A percentile compares a stretch with the other conserved stretches of the same genome.
Conservation (phyloP, 345 rosid genomes). For the Camelina hispida region DNA sequence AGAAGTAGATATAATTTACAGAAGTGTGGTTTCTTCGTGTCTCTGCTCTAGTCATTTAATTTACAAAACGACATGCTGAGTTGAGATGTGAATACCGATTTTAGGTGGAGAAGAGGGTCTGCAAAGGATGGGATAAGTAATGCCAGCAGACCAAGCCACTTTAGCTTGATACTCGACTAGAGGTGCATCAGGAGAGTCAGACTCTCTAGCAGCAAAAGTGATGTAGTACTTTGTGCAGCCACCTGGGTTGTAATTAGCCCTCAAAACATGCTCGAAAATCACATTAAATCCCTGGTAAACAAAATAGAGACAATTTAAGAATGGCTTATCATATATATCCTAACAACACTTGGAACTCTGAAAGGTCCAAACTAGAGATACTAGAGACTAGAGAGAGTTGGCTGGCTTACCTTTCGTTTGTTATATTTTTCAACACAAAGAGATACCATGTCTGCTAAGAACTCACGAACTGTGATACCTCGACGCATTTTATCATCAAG, state of each 20-base stretch:
- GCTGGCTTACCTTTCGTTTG: not conserved
- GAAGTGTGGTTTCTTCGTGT: too few relatives aligned
- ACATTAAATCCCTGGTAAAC: not conserved
- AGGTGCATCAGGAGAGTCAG: conserved; percentile 14
- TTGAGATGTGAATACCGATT: too few relatives aligned
- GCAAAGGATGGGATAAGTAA: conserved; percentile 30
- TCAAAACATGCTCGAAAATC: not conserved
- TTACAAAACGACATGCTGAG: too few relatives aligned
- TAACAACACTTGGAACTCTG: too few relatives aligned
- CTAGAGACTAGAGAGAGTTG: too few relatives aligned
- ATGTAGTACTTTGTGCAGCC: conserved; percentile 26
- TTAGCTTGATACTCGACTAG: conserved; percentile 32
- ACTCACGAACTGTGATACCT: not conserved
- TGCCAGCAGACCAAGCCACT: not conserved
- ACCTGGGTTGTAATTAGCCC: conserved; percentile 29
- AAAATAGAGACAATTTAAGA: too few relatives aligned
- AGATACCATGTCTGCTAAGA: not conserved
- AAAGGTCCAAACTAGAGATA: too few relatives aligned
- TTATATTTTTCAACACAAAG: not conserved
- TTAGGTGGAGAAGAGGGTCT: not conserved
- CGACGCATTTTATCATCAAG: not conserved
- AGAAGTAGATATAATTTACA: too few relatives aligned
- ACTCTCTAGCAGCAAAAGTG: conserved; percentile 29
- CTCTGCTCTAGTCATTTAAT: too few relatives aligned
- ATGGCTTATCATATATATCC: too few relatives aligned